A percentile compares a stretch with the other conserved stretches of the same genome.
Evolutionary conservation across 148 eudicot species (phyloP).

Genomic region (Rhododendron ovatum): DNA sequence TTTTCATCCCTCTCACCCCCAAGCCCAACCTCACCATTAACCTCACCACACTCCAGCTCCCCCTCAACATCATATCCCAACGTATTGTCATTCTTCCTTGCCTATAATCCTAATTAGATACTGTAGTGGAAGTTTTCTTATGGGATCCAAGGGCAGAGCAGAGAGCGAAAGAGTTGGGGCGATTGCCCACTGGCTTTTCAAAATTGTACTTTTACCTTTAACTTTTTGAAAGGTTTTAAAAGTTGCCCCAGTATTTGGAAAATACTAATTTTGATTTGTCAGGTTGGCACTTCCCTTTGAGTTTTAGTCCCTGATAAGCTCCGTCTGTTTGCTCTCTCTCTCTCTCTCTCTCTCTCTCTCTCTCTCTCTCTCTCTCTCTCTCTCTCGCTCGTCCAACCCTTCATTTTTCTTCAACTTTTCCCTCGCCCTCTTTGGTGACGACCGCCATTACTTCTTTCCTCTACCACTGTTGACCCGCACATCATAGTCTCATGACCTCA

Average conservation of each 20-base stretch:
- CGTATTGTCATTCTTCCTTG: not conserved
- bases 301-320: not conserved
- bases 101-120: not conserved
- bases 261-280: not conserved
- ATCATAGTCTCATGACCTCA: not conserved
- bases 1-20: not conserved
- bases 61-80: not conserved
- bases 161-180: not conserved
- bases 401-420: not conserved
- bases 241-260: not conserved
- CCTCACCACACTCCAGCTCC: not conserved
- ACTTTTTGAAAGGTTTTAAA: not conserved
- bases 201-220: not conserved
- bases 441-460: not conserved
- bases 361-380: not conserved
- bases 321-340: not conserved
- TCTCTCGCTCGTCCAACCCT: not conserved
- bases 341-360: not conserved
- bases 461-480: not conserved
- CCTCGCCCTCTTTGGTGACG: not conserved
- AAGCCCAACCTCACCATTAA: not conserved
- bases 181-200: not conserved
- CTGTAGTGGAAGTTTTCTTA: not conserved
- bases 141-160: not conserved
- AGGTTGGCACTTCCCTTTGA: not conserved